Conservation (phyloP, 805 yeast genomes). For the Ogataea trehalophila region DNA sequence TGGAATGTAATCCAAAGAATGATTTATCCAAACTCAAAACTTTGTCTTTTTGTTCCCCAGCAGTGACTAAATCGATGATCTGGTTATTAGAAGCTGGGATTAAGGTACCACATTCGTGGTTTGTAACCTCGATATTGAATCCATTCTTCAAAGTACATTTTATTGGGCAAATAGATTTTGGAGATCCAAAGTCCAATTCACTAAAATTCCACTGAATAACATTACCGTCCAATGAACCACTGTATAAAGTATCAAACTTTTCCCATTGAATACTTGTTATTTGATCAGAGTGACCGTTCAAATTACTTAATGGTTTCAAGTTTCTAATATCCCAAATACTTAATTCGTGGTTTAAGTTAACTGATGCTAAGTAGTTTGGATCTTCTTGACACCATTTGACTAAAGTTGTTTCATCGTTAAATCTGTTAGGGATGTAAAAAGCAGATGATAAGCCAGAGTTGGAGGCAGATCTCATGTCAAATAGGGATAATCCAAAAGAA, state of each 20-base stretch:
- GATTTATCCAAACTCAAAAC: slow-evolving; percentile 51
- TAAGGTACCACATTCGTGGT: slow-evolving; percentile 48
- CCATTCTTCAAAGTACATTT: slow-evolving; percentile 46
- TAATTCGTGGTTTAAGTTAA: slow-evolving; percentile 46
- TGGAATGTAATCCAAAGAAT: slow-evolving; percentile 52
- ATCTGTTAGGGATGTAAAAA: slow-evolving; percentile 39
- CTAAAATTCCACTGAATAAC: slow-evolving; percentile 62
- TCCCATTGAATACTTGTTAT: slow-evolving; percentile 62
- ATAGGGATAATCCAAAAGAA: slow-evolving; percentile 65
- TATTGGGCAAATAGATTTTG: background rate
- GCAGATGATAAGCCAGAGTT: slow-evolving; percentile 24
- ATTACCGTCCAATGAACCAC: slow-evolving; percentile 62
- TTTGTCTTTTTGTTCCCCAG: slow-evolving; percentile 26
- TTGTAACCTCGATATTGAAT: slow-evolving; percentile 23
- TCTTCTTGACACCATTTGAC: slow-evolving; percentile 63
- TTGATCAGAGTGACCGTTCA: slow-evolving; percentile 51
- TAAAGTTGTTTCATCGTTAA: slow-evolving; percentile 31
- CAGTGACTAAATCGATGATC: slow-evolving; percentile 44
- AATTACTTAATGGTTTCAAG: slow-evolving; percentile 44
- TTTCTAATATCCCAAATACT: slow-evolving; percentile 76
- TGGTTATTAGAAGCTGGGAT: slow-evolving; percentile 55
- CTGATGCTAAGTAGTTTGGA: slow-evolving; percentile 59
- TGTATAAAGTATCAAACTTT: slow-evolving; percentile 33
- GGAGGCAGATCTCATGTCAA: slow-evolving; percentile 57
- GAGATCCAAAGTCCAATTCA: slow-evolving; percentile 2